Conservation (phyloP, 2,329 filamentous ascomycete genomes). For the Trichoderma citrinoviride region DNA sequence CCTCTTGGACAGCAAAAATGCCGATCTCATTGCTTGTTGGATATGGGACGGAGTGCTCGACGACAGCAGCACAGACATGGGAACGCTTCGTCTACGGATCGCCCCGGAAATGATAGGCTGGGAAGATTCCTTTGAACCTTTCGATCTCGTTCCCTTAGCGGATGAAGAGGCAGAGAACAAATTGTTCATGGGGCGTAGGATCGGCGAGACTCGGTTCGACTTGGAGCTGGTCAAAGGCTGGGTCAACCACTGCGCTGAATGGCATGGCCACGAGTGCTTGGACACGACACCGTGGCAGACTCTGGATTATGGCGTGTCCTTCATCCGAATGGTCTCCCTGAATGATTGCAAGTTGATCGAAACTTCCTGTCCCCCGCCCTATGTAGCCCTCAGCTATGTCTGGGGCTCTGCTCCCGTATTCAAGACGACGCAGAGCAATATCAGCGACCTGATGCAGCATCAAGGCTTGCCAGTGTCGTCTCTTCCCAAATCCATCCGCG, state of each 20-base stretch:
- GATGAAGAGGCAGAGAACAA: background rate
- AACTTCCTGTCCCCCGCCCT: background rate
- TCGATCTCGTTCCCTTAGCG: conserved; percentile 12
- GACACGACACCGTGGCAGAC: conserved; percentile 14
- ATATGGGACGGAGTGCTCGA: conserved; percentile 17
- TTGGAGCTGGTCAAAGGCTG: background rate
- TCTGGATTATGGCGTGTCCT: background rate
- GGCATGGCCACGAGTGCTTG: conserved; percentile 14
- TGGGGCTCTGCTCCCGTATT: conserved; percentile 13
- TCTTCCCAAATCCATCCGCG: conserved; percentile 17
- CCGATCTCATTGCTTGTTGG: conserved; percentile 19
- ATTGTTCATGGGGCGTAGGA: background rate
- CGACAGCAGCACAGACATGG: background rate
- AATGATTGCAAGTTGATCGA: conserved; percentile 9
- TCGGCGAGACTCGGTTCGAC: background rate
- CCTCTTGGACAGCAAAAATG: background rate
- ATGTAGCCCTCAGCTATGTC: conserved; percentile 19
- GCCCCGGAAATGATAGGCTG: conserved; percentile 16
- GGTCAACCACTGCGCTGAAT: conserved; percentile 5
- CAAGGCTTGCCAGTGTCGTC: background rate
- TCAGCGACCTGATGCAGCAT: conserved; percentile 1
- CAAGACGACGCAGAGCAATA: conserved; percentile 9
- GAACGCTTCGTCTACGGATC: conserved; percentile 11
- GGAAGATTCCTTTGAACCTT: conserved; percentile 14
- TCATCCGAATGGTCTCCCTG: conserved; percentile 19